A percentile compares a stretch with the other conserved stretches of the same genome.
Conservation (phyloP, 148 eudicot species). For the Camellia sinensis region DNA sequence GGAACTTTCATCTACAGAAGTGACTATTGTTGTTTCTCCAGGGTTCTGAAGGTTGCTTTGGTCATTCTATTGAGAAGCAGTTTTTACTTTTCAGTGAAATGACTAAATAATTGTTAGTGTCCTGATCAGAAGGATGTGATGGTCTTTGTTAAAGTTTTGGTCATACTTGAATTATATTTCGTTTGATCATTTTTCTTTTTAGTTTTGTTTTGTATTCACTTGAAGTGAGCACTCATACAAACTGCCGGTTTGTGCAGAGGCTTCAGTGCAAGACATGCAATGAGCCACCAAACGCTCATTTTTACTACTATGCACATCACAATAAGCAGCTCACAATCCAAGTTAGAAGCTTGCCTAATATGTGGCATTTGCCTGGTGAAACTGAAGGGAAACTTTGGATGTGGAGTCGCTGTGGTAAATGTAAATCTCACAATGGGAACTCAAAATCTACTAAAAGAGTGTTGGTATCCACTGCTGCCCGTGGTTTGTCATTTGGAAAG, state of each 20-base stretch:
- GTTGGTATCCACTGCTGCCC: conserved; percentile 71
- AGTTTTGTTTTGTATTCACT: background rate
- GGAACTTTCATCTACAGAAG: background rate
- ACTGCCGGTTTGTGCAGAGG: conserved; percentile 38
- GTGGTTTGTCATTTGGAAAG: conserved; percentile 90
- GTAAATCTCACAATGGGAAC: conserved; percentile 47
- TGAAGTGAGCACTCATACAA: conserved; percentile 10
- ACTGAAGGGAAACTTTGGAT: conserved; percentile 85
- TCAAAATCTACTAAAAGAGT: conserved; percentile 76
- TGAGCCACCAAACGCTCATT: conserved; percentile 73
- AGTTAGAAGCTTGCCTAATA: conserved; percentile 47
- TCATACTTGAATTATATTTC: background rate
- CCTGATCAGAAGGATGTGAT: background rate
- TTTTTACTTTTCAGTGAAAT: background rate
- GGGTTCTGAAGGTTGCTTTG: background rate
- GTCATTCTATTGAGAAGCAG: background rate
- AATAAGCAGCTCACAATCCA: conserved; percentile 82
- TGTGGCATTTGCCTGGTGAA: conserved; percentile 57
- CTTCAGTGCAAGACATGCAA: conserved; percentile 56
- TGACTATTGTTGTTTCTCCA: background rate
- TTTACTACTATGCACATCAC: conserved; percentile 79
- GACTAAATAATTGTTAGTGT: background rate
- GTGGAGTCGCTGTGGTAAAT: conserved; percentile 97
- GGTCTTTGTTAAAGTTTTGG: background rate
- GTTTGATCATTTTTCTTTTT: background rate